Base-by-base conservation (phyloP, 2,329 filamentous ascomycete species). In the Fusarium sororula region DNA sequence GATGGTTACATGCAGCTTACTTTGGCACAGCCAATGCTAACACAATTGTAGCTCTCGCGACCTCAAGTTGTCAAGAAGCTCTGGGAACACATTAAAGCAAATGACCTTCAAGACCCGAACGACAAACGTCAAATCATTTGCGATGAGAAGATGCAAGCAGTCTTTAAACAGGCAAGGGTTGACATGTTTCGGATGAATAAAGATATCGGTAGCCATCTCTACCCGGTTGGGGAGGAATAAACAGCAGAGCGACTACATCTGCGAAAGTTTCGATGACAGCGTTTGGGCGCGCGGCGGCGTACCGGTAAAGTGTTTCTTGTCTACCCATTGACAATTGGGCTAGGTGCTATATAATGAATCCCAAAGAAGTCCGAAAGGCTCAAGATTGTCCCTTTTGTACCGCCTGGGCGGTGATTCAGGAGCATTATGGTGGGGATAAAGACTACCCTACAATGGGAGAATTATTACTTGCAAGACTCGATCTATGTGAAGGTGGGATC, bases 131-230 rank as follows among this genome's bases (percentile, higher is more conserved):
- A 98, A 77, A 99, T 99, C 73, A 86, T 90, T 35, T 99, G 96
- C 84, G 96, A 99, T 83, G 94, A 97, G 30, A 91, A 90, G 76
- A 93, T 99, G 92, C 91, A 94, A 69, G 93, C 93, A 12, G 93
- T 99, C 13, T 99, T 99, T 86, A 97, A 97, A 82, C 90, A 93
- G 79, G 90, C 95, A 79, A 93, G 90, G 79, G 93, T 99, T 56
- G 94, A 98, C 83, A 99, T 99, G 96, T 99, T 99, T 83, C 95
- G 94, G 76, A 98, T 99, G 96, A 98, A 98, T 87, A 98, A 98
- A 86, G 90, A 98, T 22, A 90, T 98, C 17, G 94, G 94, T 72
- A 92, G 93, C 81, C 96, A 98, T 79, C 87, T 98, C 44, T 98
- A 97, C 80, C 93, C 93, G 6, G 88, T 94, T 54, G 94, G 96